Percentiles rank a stretch among this genome's conserved stretches.
Conservation (phyloP, 163 green algal species). For the Trebouxiophyceae sp. region DNA sequence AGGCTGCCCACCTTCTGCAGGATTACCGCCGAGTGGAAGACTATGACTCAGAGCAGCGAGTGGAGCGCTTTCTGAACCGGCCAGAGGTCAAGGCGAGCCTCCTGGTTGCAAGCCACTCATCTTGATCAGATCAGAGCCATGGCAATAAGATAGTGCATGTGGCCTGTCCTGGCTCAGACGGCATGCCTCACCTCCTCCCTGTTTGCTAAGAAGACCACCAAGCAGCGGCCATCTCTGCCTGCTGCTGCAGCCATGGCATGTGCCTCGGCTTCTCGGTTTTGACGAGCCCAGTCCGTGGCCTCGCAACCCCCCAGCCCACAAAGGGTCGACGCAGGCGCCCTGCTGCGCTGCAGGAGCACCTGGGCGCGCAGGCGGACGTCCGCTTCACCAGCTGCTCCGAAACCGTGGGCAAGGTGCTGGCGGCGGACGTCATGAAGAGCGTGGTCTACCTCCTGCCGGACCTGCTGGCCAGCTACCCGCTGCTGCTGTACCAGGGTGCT, state of each 20-base stretch:
- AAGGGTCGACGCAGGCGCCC: neutral
- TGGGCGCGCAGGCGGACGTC: constrained; percentile 18
- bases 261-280: neutral
- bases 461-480: constrained; percentile 28
- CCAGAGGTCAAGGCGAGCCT: constrained; percentile 24
- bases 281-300: neutral
- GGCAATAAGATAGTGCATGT: too few species aligned
- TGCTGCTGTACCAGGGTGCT: constrained; percentile 48
- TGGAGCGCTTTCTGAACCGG: constrained; percentile 48
- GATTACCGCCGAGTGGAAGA: constrained; percentile 36
- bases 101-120: neutral
- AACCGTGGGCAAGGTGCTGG: constrained; percentile 28
- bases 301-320: neutral
- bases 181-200: too few species aligned
- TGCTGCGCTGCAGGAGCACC: constrained; percentile 18
- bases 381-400: constrained; percentile 33
- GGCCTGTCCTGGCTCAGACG: neutral
- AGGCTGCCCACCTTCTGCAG: too few species aligned
- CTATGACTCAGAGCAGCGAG: constrained; percentile 40
- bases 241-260: neutral
- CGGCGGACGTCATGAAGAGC: constrained; percentile 47
- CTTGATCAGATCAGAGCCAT: too few species aligned
- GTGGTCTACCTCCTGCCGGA: constrained; percentile 47
- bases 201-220: too few species aligned
- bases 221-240: neutral